These are phyloP conservation scores for Hymenoscyphus fraxineus DNA, from an alignment of 2,329 filamentous ascomycete genomes.

Conservation along the genomic window DNA sequence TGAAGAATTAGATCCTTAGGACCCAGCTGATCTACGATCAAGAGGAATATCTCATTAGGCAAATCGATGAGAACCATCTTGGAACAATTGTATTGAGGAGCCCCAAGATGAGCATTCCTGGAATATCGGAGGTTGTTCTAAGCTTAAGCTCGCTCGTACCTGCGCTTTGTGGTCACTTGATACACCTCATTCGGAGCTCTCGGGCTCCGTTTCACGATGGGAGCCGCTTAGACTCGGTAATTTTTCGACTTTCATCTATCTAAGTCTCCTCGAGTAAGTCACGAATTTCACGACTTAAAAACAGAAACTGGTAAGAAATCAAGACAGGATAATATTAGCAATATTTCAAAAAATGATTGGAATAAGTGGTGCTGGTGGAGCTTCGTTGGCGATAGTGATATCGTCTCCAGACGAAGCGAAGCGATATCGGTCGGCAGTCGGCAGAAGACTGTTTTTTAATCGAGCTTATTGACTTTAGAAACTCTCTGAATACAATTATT, in stretches of 20 bases:
- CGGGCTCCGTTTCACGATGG: background rate
- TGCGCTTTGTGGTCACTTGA: background rate
- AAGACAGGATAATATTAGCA: background rate
- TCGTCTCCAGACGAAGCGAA: background rate
- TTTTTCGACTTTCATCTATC: background rate
- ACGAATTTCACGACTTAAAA: background rate
- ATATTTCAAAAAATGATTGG: background rate
- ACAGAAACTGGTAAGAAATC: background rate
- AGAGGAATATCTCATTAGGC: constrained; percentile 56
- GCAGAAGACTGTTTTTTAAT: background rate
- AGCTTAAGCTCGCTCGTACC: background rate
- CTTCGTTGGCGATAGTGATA: background rate
- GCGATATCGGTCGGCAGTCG: background rate
- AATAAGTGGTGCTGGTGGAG: background rate
- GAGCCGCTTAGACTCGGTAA: background rate
- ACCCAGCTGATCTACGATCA: constrained; percentile 47
- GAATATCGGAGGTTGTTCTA: background rate
- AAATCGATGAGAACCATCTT: constrained; percentile 42
- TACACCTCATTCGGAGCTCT: background rate
- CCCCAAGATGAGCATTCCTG: background rate
- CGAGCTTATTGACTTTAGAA: too few relatives aligned
- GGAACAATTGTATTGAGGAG: background rate
- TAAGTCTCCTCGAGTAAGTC: too few relatives aligned
- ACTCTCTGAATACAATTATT: too few relatives aligned
- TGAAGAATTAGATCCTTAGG: constrained; percentile 48